Conservation (phyloP, 345 rosid genomes). For the Aethionema arabicum region DNA sequence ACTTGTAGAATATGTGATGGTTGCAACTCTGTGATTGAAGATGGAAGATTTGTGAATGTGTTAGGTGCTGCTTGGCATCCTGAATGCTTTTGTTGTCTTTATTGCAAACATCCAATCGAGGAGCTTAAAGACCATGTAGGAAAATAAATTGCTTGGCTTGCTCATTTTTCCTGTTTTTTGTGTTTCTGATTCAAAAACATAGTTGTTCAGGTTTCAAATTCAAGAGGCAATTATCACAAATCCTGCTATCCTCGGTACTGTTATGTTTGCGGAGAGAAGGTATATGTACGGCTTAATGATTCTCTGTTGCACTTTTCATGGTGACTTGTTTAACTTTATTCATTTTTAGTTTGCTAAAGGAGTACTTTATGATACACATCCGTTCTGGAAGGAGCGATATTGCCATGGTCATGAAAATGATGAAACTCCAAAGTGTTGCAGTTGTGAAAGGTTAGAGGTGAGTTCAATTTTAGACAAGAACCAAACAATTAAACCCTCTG, state of each 20-base stretch:
- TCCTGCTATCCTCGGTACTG: constrained; percentile 18
- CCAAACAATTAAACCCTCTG: background rate
- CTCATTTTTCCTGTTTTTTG: background rate
- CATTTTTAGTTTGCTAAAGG: too few relatives aligned
- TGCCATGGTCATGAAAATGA: constrained; percentile 77
- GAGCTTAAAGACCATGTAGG: constrained; percentile 46
- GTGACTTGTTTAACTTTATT: background rate
- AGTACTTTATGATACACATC: constrained; percentile 1
- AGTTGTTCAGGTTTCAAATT: constrained; percentile 12
- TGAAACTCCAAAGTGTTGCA: constrained; percentile 62
- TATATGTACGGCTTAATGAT: background rate
- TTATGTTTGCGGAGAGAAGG: constrained; percentile 23
- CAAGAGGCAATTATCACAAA: constrained; percentile 17
- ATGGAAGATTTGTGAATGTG: constrained; percentile 56
- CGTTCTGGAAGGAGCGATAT: constrained; percentile 58
- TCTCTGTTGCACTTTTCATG: background rate
- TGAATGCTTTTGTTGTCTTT: constrained; percentile 60
- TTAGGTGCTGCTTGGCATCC: constrained; percentile 70
- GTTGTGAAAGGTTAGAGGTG: constrained; percentile 69
- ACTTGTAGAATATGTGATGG: constrained; percentile 55
- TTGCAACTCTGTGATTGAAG: constrained; percentile 53
- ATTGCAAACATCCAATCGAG: constrained; percentile 55
- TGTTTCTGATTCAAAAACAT: background rate
- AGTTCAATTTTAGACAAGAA: constrained; percentile 16
- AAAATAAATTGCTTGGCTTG: background rate